A percentile compares a stretch with the other conserved stretches of the same genome.
Conservation (phyloP, 2,329 filamentous ascomycete genomes). For the Clarireedia sp. region DNA sequence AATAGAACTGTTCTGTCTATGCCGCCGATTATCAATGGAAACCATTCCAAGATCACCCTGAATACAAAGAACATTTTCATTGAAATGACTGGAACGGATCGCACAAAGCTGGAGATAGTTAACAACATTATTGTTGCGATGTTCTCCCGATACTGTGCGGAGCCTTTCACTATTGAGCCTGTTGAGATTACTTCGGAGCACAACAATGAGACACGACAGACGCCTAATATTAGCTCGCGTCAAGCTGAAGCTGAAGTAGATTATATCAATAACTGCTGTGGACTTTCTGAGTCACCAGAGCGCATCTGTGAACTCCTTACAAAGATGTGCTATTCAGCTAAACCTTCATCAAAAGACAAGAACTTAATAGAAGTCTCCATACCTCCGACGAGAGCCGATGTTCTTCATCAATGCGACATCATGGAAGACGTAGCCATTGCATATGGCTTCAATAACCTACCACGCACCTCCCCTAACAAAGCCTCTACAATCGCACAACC, state of each 20-base stretch:
- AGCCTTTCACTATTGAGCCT: constrained; percentile 88
- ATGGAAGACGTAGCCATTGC: constrained; percentile 98
- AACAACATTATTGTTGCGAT: constrained; percentile 94
- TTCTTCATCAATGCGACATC: constrained; percentile 93
- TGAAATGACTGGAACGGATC: constrained; percentile 91
- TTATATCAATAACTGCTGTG: constrained; percentile 91
- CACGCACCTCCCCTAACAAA: constrained; percentile 77
- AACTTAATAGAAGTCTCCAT: constrained; percentile 75
- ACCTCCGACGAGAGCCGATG: constrained; percentile 84
- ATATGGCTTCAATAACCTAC: constrained; percentile 95
- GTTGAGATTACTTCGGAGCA: constrained; percentile 88
- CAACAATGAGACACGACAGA: constrained; percentile 74
- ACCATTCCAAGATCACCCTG: constrained; percentile 92
- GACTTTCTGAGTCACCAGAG: constrained; percentile 65
- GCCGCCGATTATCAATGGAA: constrained; percentile 94
- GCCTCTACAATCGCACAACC: constrained; percentile 80
- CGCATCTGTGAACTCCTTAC: constrained; percentile 71
- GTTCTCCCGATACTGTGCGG: constrained; percentile 87
- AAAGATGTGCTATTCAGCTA: constrained; percentile 83
- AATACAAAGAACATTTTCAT: constrained; percentile 93
- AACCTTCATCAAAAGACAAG: constrained; percentile 59
- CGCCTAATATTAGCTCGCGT: constrained; percentile 72
- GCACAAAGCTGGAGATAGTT: constrained; percentile 93
- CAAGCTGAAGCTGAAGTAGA: constrained; percentile 75
- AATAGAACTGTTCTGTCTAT: constrained; percentile 83